Evolutionary conservation across 768 basidiomycete species (phyloP).

Genomic region (Mycena rebaudengoi): DNA sequence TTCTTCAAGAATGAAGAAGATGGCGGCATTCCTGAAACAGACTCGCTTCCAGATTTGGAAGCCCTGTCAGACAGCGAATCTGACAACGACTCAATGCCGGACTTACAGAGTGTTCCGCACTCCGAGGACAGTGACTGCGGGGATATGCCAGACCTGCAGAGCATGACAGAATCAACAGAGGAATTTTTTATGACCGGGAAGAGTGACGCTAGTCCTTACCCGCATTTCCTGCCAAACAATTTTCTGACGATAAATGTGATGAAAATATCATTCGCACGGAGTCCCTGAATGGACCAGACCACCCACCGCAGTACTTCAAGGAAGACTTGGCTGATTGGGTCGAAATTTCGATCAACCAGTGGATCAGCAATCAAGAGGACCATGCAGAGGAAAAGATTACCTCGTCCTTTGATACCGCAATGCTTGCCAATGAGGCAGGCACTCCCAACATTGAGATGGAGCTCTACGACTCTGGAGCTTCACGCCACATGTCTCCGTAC

Average conservation of each 20-base stretch:
- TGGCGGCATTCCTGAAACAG: background rate
- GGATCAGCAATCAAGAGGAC: slow-evolving; percentile 2
- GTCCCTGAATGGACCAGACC: background rate
- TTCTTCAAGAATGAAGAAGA: background rate
- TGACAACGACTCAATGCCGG: background rate
- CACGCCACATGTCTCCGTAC: slow-evolving; percentile 2
- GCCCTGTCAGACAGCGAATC: background rate
- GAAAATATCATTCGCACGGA: background rate
- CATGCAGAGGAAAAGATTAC: slow-evolving; percentile 5
- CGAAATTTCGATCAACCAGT: background rate
- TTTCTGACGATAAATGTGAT: too few species aligned
- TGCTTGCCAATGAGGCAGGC: background rate
- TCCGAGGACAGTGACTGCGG: background rate
- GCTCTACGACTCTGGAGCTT: too few species aligned
- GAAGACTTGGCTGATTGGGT: background rate
- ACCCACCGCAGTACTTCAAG: background rate
- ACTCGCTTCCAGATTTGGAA: background rate
- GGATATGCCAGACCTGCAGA: background rate
- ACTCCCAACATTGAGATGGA: background rate
- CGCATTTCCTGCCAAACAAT: too few species aligned
- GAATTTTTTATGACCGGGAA: background rate
- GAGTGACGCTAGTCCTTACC: too few species aligned
- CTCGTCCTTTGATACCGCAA: too few species aligned
- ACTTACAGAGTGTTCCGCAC: background rate
- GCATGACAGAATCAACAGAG: background rate